phyloP scores from a whole-genome alignment of 768 basidiomycete species.

The Xanthoconium stramineum region DNA sequence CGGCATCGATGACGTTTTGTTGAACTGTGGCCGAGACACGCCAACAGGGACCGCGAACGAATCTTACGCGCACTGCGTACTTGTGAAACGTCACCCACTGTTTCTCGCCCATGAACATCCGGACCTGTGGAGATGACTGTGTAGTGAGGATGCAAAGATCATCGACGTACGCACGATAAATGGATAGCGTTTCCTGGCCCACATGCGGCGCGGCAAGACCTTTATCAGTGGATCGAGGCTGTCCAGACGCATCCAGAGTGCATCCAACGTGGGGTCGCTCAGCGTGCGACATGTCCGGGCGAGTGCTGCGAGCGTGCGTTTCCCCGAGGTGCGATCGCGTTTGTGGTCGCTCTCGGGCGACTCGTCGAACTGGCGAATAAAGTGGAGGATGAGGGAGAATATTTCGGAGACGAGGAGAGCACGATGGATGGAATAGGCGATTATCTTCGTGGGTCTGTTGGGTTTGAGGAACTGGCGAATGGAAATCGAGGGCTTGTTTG shows the following conservation, averaged over 20 bases:
- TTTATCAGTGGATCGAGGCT: slow-evolving; percentile 27
- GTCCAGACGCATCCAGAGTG: slow-evolving; percentile 28
- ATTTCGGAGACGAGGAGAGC: slow-evolving; percentile 23
- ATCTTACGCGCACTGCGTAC: slow-evolving; percentile 25
- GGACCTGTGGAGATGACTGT: slow-evolving; percentile 9
- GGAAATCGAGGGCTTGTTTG: not conserved
- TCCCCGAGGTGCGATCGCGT: slow-evolving; percentile 14
- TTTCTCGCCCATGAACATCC: slow-evolving; percentile 25
- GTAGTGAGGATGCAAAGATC: not conserved
- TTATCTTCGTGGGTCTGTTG: not conserved
- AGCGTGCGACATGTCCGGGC: slow-evolving; percentile 27
- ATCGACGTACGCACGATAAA: slow-evolving; percentile 17
- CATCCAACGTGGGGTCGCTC: slow-evolving; percentile 23
- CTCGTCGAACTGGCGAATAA: slow-evolving; percentile 21
- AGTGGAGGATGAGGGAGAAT: slow-evolving; percentile 21
- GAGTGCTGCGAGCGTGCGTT: slow-evolving; percentile 24
- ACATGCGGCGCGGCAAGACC: slow-evolving; percentile 24
- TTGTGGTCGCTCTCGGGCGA: slow-evolving; percentile 14
- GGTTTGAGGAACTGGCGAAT: not conserved
- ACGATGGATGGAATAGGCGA: slow-evolving; percentile 14
- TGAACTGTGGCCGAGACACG: slow-evolving; percentile 15
- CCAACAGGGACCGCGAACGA: slow-evolving; percentile 22
- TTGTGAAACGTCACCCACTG: slow-evolving; percentile 26
- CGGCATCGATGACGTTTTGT: slow-evolving; percentile 15
- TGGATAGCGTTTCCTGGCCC: slow-evolving; percentile 20